Evolutionary conservation across 306 rosid species (phyloP).

Genomic region (Trifolium subterraneum): DNA sequence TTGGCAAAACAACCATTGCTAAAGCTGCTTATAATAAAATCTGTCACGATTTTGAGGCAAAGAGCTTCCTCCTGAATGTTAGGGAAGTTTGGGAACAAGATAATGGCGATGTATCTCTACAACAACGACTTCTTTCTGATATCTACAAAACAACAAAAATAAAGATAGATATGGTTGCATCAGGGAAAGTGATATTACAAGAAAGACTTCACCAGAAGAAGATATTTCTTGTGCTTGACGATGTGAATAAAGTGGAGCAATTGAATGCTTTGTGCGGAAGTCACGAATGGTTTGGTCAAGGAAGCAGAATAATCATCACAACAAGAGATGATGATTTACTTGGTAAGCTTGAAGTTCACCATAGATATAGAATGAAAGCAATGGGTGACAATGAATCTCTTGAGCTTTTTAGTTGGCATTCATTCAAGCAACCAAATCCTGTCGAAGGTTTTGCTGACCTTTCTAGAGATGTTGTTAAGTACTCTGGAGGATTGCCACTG

Average conservation of each 20-base stretch:
- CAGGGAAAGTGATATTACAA: not conserved
- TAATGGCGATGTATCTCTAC: not conserved
- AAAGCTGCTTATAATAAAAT: slow-evolving; percentile 6
- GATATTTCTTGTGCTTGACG: slow-evolving; percentile 33
- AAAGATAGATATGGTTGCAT: slow-evolving; percentile 15
- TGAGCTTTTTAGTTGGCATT: not conserved
- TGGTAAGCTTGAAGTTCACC: not conserved
- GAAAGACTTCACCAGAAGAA: not conserved
- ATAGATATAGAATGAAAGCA: not conserved
- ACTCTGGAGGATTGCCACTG: not conserved
- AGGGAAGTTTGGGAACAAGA: slow-evolving; percentile 5
- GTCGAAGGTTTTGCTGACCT: not conserved
- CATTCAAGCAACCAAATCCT: slow-evolving; percentile 25
- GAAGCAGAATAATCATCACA: not conserved
- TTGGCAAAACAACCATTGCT: not conserved
- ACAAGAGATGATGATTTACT: slow-evolving; percentile 20
- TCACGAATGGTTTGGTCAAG: not conserved
- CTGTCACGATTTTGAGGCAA: not conserved
- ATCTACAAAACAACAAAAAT: slow-evolving; percentile 1
- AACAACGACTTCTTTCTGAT: slow-evolving; percentile 2
- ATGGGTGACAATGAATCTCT: not conserved
- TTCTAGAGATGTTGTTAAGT: slow-evolving; percentile 4
- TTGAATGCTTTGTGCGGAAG: not conserved
- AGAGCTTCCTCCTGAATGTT: slow-evolving; percentile 5
- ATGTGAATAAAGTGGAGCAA: slow-evolving; percentile 12